These are phyloP conservation scores for Hansenula lynferdii DNA, from an alignment of 1,139 yeast genomes.

Conservation along the genomic window DNA sequence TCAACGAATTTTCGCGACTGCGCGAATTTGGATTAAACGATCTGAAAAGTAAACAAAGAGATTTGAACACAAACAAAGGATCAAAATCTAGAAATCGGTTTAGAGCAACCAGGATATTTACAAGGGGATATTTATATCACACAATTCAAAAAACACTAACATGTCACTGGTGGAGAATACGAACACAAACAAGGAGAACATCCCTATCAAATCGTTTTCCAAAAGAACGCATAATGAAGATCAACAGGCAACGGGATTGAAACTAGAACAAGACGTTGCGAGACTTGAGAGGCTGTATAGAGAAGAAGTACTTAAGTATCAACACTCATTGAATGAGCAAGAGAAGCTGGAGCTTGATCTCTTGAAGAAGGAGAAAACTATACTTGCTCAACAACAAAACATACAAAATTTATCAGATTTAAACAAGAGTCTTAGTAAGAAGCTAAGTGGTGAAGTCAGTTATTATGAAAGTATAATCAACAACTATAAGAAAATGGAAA, in stretches of 20 bases:
- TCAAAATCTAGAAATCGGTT: too few species aligned
- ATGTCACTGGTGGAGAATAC: slow-evolving; percentile 1
- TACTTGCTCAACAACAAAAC: slow-evolving; percentile 7
- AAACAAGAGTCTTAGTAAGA: slow-evolving; percentile 11
- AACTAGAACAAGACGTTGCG: slow-evolving; percentile 4
- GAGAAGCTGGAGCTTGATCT: slow-evolving; percentile 29
- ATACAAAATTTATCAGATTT: slow-evolving; percentile 8
- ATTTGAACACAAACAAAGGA: too few species aligned
- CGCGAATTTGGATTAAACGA: too few species aligned
- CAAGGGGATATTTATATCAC: too few species aligned
- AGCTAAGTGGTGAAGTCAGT: slow-evolving; percentile 11
- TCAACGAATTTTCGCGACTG: too few species aligned
- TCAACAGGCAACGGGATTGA: neutral
- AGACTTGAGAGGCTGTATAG: slow-evolving; percentile 22
- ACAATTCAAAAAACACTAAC: too few species aligned
- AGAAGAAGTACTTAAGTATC: slow-evolving; percentile 25
- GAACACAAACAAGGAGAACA: slow-evolving; percentile 8
- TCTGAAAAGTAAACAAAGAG: too few species aligned
- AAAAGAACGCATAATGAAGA: neutral
- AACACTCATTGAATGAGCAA: slow-evolving; percentile 25
- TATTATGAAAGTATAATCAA: slow-evolving; percentile 18
- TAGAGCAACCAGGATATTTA: too few species aligned
- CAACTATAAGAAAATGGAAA: slow-evolving; percentile 15
- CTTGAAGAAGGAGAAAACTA: slow-evolving; percentile 20
- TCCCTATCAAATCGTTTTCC: neutral